phyloP scores from a whole-genome alignment of 176 grass and related monocot genomes.

The Bolboschoenus planiculmis region DNA sequence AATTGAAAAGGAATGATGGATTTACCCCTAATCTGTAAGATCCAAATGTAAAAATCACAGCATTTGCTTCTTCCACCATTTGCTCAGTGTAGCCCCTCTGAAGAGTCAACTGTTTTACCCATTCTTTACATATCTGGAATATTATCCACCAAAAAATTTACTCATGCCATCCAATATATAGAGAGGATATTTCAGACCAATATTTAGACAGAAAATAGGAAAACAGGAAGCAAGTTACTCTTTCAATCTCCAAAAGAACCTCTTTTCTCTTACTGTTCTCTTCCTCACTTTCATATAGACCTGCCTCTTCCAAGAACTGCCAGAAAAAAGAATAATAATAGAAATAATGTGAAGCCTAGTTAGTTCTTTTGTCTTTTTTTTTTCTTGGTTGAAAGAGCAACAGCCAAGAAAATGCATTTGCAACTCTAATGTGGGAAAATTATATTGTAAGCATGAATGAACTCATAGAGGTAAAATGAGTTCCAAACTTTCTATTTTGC shows the following conservation, averaged over 20 bases:
- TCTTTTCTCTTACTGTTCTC: slow-evolving; percentile 57
- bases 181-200: neutral
- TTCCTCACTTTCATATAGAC: slow-evolving; percentile 51
- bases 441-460: neutral
- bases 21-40: slow-evolving; percentile 90
- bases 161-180: neutral
- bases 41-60: slow-evolving; percentile 88
- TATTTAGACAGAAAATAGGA: neutral
- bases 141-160: slow-evolving; percentile 6
- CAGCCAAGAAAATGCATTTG: neutral
- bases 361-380: neutral
- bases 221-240: slow-evolving; percentile 25
- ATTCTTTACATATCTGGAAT: slow-evolving; percentile 68
- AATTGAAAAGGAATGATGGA: neutral
- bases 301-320: slow-evolving; percentile 63
- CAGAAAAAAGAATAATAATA: neutral
- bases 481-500: neutral
- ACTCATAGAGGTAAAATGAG: neutral
- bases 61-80: slow-evolving; percentile 90
- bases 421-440: neutral
- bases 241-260: slow-evolving; percentile 66
- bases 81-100: slow-evolving; percentile 92
- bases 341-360: neutral
- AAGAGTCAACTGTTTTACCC: slow-evolving; percentile 81
- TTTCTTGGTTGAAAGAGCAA: neutral